A percentile compares a stretch with the other conserved stretches of the same genome.
These are phyloP conservation scores for Curvularia lunata DNA, from an alignment of 2,329 filamentous ascomycete species.

Conservation along the genomic window DNA sequence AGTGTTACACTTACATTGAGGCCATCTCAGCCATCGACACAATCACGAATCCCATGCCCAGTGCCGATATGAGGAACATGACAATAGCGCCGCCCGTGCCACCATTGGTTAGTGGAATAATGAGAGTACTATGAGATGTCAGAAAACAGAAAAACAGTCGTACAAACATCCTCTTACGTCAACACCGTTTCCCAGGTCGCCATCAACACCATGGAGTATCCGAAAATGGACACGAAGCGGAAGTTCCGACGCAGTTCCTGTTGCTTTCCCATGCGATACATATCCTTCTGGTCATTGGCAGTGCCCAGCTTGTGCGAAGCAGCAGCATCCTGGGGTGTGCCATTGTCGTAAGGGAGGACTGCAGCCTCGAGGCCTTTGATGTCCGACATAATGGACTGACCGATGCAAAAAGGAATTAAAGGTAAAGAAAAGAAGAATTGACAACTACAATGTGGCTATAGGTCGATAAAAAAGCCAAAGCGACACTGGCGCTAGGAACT, in stretches of 20 bases:
- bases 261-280: conserved; percentile 38
- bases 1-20: conserved; percentile 23
- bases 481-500: background rate
- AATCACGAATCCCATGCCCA: conserved; percentile 32
- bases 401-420: background rate
- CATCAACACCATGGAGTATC: conserved; percentile 37
- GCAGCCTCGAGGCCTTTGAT: background rate
- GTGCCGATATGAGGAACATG: conserved; percentile 31
- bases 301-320: background rate
- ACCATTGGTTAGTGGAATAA: conserved; percentile 33
- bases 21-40: conserved; percentile 37
- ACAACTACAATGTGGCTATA: background rate
- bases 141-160: background rate
- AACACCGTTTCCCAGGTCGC: conserved; percentile 36
- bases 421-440: background rate
- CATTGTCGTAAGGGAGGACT: background rate
- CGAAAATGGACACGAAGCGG: conserved; percentile 35
- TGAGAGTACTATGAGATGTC: conserved; percentile 20
- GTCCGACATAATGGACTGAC: background rate
- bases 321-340: background rate
- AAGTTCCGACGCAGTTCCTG: conserved; percentile 39
- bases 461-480: background rate
- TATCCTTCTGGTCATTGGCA: conserved; percentile 31
- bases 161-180: conserved; percentile 16
- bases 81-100: conserved; percentile 36